A percentile compares a stretch with the other conserved stretches of the same genome.
Evolutionary conservation across 192 early-diverging fungal genomes (phyloP).

Genomic region (Coemansia sp.): DNA sequence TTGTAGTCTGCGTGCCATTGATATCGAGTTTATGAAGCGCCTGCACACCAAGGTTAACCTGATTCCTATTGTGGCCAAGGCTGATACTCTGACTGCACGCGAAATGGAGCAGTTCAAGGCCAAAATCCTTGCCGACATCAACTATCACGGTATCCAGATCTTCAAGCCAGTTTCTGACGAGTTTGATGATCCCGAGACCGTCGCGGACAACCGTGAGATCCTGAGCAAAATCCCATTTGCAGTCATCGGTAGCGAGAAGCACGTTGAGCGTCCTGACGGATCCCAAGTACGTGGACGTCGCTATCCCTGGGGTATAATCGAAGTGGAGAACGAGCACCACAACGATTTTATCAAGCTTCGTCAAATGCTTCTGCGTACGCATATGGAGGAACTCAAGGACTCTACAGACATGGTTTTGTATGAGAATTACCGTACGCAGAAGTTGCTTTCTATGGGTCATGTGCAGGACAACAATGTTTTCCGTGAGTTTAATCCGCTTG

Average conservation of each 20-base stretch:
- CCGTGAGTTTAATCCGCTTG: slow-evolving; percentile 73
- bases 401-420: slow-evolving; percentile 88
- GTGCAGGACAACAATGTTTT: slow-evolving; percentile 79
- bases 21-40: slow-evolving; percentile 94
- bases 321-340: slow-evolving; percentile 96
- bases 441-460: slow-evolving; percentile 82
- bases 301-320: slow-evolving; percentile 94
- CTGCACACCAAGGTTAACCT: slow-evolving; percentile 86
- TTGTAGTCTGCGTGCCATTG: slow-evolving; percentile 77
- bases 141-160: slow-evolving; percentile 81
- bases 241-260: slow-evolving; percentile 88
- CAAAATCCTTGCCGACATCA: slow-evolving; percentile 80
- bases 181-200: slow-evolving; percentile 79
- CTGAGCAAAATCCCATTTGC: slow-evolving; percentile 95
- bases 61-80: slow-evolving; percentile 87
- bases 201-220: slow-evolving; percentile 82
- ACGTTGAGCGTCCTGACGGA: slow-evolving; percentile 78
- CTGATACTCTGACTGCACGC: slow-evolving; percentile 84
- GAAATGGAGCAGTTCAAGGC: slow-evolving; percentile 82
- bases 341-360: slow-evolving; percentile 95
- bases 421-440: slow-evolving; percentile 94
- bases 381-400: slow-evolving; percentile 98
- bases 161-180: slow-evolving; percentile 82
- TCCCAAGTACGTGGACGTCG: slow-evolving; percentile 83
- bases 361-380: slow-evolving; percentile 88